Percentiles rank a stretch among this genome's conserved stretches.
Evolutionary conservation across 306 rosid genomes (phyloP).

Genomic region (Rosa persica): DNA sequence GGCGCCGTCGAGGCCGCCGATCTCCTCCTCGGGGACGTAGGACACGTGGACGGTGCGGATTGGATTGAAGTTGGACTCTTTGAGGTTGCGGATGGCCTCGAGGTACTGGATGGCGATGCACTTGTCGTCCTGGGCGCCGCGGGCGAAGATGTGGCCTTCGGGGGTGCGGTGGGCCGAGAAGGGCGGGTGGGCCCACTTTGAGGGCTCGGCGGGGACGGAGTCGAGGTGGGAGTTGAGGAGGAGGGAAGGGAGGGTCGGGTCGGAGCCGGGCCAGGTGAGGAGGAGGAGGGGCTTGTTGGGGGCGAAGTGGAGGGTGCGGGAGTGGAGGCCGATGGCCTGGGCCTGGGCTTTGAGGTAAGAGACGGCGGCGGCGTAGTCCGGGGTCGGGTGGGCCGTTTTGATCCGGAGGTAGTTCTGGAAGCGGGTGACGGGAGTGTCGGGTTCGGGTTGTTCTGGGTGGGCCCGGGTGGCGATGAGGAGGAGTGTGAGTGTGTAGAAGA

Average conservation of each 20-base stretch:
- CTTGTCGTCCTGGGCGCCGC: constrained; percentile 94
- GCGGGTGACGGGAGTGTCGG: constrained; percentile 64
- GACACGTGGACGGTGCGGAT: constrained; percentile 69
- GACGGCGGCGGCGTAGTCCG: constrained; percentile 68
- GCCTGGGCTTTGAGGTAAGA: constrained; percentile 70
- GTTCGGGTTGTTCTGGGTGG: constrained; percentile 7
- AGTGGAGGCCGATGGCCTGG: constrained; percentile 37
- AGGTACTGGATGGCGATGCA: constrained; percentile 79
- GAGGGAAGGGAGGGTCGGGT: constrained; percentile 69
- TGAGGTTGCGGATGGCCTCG: constrained; percentile 77
- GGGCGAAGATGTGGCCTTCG: constrained; percentile 69
- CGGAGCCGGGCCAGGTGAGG: constrained; percentile 75
- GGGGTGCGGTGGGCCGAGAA: constrained; percentile 60
- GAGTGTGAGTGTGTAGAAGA: constrained; percentile 4
- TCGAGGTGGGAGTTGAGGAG: constrained; percentile 94
- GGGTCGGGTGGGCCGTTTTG: constrained; percentile 82
- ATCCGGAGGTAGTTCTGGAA: constrained; percentile 77
- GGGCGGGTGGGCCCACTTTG: constrained; percentile 85
- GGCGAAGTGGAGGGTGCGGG: constrained; percentile 46
- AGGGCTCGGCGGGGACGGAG: constrained; percentile 85
- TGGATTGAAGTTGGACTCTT: constrained; percentile 44
- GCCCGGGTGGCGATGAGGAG: not conserved
- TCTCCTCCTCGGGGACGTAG: constrained; percentile 85
- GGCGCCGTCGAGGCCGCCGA: constrained; percentile 64
- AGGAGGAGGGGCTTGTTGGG: constrained; percentile 71